phyloP scores from a whole-genome alignment of 2,329 filamentous ascomycete species.

The Drechslerella dactyloides region DNA sequence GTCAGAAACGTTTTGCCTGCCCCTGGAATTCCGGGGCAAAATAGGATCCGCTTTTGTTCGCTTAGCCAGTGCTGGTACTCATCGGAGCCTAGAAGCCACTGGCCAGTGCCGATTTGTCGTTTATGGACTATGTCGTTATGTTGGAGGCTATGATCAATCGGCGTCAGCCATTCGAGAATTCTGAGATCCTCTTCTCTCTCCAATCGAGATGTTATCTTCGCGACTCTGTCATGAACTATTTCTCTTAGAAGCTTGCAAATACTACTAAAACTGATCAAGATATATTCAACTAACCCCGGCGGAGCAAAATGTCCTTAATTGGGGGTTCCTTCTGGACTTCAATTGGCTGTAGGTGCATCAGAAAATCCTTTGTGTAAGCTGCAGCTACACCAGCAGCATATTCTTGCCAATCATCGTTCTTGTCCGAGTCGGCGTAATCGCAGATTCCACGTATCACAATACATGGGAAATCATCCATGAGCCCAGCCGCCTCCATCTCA shows the following conservation, averaged over 20 bases:
- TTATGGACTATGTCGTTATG: constrained; percentile 52
- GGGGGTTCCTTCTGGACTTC: too few species aligned
- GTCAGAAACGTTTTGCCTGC: constrained; percentile 6
- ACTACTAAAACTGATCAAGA: too few species aligned
- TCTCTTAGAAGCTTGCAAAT: too few species aligned
- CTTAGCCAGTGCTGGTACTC: constrained; percentile 58
- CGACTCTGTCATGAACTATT: too few species aligned
- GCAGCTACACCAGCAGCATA: constrained; percentile 49
- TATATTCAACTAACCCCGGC: too few species aligned
- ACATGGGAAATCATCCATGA: constrained; percentile 33
- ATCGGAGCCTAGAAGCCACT: constrained; percentile 61
- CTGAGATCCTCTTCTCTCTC: too few species aligned
- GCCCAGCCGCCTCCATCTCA: constrained; percentile 38
- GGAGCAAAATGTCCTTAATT: too few species aligned
- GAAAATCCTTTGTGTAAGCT: constrained; percentile 42
- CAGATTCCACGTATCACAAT: constrained; percentile 52
- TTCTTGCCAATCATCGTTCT: constrained; percentile 50
- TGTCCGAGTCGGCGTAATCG: constrained; percentile 52
- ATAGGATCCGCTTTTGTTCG: constrained; percentile 1
- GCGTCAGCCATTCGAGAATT: constrained; percentile 12
- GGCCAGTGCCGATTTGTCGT: constrained; percentile 59
- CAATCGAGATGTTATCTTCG: too few species aligned
- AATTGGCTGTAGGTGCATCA: not conserved
- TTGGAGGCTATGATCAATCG: not conserved
- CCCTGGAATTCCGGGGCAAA: constrained; percentile 16